These are phyloP conservation scores for Omphalotus guepiniiformis DNA, from an alignment of 768 basidiomycete genomes.

Conservation along the genomic window DNA sequence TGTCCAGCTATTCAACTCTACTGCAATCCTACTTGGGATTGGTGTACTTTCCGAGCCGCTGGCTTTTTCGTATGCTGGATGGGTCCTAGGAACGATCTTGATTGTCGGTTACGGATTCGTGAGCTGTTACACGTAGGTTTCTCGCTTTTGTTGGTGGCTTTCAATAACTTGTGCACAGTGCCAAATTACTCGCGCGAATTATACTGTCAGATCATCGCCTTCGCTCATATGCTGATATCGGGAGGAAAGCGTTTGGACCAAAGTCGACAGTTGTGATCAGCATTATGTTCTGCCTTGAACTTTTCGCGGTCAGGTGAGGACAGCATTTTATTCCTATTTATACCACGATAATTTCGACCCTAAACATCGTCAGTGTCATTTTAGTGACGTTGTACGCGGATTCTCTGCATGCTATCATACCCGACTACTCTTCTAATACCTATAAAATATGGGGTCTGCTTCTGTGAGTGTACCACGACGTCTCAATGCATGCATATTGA, in stretches of 20 bases:
- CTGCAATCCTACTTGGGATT: constrained; percentile 81
- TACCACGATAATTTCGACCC: not conserved
- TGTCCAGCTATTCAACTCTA: constrained; percentile 79
- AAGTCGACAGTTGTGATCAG: constrained; percentile 62
- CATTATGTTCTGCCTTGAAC: constrained; percentile 77
- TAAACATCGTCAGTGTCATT: constrained; percentile 53
- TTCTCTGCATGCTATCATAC: constrained; percentile 71
- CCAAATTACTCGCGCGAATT: constrained; percentile 78
- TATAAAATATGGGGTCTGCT: constrained; percentile 75
- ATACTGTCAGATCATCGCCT: constrained; percentile 67
- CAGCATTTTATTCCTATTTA: constrained; percentile 15
- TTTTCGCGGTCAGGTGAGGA: constrained; percentile 86
- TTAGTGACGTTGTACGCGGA: constrained; percentile 90
- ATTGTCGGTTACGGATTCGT: constrained; percentile 74
- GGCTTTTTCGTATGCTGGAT: constrained; percentile 89
- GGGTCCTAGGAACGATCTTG: constrained; percentile 72
- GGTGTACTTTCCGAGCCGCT: constrained; percentile 88
- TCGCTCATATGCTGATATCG: constrained; percentile 87
- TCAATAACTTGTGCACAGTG: constrained; percentile 38
- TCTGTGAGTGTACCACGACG: constrained; percentile 43
- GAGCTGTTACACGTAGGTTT: constrained; percentile 84
- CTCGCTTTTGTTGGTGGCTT: not conserved
- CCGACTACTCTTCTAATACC: constrained; percentile 56
- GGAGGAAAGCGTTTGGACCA: constrained; percentile 81
- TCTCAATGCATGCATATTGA: constrained; percentile 3